These are phyloP conservation scores for Wickerhamiella galacta DNA, from an alignment of 805 yeast genomes.

Conservation along the genomic window DNA sequence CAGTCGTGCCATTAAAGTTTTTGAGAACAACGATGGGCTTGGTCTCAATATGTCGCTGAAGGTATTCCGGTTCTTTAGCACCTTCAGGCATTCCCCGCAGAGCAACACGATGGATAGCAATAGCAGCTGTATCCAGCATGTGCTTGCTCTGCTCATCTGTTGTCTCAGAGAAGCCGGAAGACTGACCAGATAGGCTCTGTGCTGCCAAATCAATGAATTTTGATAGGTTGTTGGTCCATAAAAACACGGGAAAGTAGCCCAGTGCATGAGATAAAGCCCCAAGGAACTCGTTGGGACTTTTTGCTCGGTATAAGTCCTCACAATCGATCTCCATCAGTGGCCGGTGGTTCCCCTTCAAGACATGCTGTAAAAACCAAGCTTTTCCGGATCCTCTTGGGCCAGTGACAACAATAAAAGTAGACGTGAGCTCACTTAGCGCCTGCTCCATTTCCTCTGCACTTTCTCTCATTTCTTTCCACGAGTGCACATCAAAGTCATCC, in stretches of 20 bases:
- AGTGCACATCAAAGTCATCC: background rate
- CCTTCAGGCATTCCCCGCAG: conserved; percentile 20
- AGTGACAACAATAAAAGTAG: conserved; percentile 72
- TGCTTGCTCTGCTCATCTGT: conserved; percentile 19
- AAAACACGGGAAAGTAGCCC: conserved; percentile 87
- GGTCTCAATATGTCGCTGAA: conserved; percentile 10
- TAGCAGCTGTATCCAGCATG: conserved; percentile 16
- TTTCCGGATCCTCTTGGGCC: conserved; percentile 98
- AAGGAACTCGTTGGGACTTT: conserved; percentile 57
- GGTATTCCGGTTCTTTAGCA: conserved; percentile 7
- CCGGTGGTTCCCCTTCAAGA: conserved; percentile 49
- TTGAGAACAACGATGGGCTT: conserved; percentile 13
- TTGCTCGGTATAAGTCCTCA: conserved; percentile 50
- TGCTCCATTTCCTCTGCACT: conserved; percentile 49
- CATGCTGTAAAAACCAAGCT: conserved; percentile 35
- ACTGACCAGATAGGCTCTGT: conserved; percentile 81
- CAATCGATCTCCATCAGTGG: conserved; percentile 64
- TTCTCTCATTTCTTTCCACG: conserved; percentile 1
- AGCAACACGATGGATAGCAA: conserved; percentile 56
- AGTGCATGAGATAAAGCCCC: conserved; percentile 53
- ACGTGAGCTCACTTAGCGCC: conserved; percentile 78
- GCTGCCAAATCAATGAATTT: conserved; percentile 68
- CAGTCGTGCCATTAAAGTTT: conserved; percentile 10
- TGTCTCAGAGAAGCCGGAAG: conserved; percentile 17
- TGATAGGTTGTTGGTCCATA: conserved; percentile 75